Percentiles rank a stretch among this genome's conserved stretches.
phyloP scores from a whole-genome alignment of 2,329 filamentous ascomycete genomes.

The Acephala macrosclerotiorum region DNA sequence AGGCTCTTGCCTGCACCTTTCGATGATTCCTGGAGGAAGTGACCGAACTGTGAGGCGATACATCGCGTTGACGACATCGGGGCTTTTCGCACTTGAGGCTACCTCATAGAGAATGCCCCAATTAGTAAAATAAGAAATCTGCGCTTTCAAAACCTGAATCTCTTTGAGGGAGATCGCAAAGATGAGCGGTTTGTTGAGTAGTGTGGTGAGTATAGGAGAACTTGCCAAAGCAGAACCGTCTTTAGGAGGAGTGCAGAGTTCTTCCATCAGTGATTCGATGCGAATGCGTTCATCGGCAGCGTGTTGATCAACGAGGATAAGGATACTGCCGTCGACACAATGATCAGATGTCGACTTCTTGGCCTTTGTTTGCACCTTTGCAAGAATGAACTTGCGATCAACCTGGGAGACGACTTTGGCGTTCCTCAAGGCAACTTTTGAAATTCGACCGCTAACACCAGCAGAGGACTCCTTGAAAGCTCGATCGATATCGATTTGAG shows the following conservation, averaged over 20 bases:
- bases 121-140: conserved; percentile 63
- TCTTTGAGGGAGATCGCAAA: conserved; percentile 74
- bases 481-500: conserved; percentile 41
- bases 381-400: conserved; percentile 87
- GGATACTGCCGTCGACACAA: conserved; percentile 44
- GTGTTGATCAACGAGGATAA: conserved; percentile 90
- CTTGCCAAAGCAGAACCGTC: not conserved
- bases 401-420: conserved; percentile 82
- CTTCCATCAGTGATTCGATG: conserved; percentile 74
- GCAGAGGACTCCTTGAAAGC: conserved; percentile 37
- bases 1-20: conserved; percentile 78
- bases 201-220: conserved; percentile 44
- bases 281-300: conserved; percentile 90
- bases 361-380: conserved; percentile 49
- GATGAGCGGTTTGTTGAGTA: conserved; percentile 59
- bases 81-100: not conserved
- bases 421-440: conserved; percentile 63
- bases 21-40: conserved; percentile 76
- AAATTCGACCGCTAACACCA: conserved; percentile 57
- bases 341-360: not conserved
- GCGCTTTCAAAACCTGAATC: conserved; percentile 59
- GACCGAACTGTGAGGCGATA: conserved; percentile 56
- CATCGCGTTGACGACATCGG: not conserved
- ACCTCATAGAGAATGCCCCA: conserved; percentile 75
- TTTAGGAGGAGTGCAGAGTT: conserved; percentile 53